Evolutionary conservation across 208 protist genomes (phyloP).

Genomic region (Tritrichomonas foetus): DNA sequence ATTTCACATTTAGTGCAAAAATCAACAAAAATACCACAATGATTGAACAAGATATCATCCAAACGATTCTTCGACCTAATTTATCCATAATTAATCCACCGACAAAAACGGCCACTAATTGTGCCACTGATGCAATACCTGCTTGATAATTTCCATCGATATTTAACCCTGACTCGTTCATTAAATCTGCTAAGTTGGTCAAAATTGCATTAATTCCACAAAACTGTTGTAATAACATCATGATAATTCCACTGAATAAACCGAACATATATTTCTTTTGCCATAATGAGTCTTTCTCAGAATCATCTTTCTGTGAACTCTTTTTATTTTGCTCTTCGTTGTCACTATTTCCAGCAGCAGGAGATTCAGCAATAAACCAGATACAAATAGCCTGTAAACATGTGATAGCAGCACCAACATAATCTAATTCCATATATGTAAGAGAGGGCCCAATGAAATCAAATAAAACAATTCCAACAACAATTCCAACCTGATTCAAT

Average conservation of each 20-base stretch:
- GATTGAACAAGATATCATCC: background rate
- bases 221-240: slow-evolving; percentile 14
- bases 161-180: background rate
- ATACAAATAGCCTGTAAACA: background rate
- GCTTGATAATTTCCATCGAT: background rate
- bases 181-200: background rate
- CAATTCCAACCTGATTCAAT: slow-evolving; percentile 1
- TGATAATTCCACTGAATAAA: background rate
- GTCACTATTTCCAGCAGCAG: background rate
- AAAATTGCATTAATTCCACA: slow-evolving; percentile 24
- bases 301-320: background rate
- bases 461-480: background rate
- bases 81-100: background rate
- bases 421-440: background rate
- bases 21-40: background rate
- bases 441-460: background rate
- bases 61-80: background rate
- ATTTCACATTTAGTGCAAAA: background rate
- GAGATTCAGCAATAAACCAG: background rate
- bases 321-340: background rate
- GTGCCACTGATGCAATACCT: background rate
- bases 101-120: background rate
- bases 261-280: background rate
- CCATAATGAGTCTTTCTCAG: background rate
- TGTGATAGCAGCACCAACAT: background rate